Evolutionary conservation across 208 protist species (phyloP).

Genomic region (Wallacemonas sp.): DNA sequence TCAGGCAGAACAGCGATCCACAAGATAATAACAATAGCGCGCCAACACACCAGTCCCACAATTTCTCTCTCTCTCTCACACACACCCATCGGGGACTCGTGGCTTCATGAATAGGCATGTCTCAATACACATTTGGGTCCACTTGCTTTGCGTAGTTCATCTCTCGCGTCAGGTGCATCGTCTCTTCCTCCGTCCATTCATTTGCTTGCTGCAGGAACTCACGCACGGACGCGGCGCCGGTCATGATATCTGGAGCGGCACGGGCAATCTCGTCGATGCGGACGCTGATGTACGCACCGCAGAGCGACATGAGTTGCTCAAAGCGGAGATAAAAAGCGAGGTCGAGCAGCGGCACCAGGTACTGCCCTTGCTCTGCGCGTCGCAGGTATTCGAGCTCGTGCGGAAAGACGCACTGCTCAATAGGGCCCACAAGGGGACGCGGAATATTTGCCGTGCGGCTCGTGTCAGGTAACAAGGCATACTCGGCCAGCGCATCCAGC

Average conservation of each 20-base stretch:
- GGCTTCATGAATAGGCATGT: too few relatives aligned
- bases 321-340: conserved; percentile 51
- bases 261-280: conserved; percentile 63
- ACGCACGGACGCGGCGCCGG: conserved; percentile 54
- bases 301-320: conserved; percentile 41
- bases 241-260: conserved; percentile 66
- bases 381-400: conserved; percentile 49
- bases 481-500: conserved; percentile 33
- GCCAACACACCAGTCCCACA: too few relatives aligned
- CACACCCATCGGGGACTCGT: too few relatives aligned
- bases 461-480: conserved; percentile 29
- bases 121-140: conserved; percentile 53
- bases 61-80: too few relatives aligned
- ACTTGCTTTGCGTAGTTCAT: conserved; percentile 75
- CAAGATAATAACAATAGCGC: too few relatives aligned
- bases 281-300: conserved; percentile 51
- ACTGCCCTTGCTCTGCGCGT: conserved; percentile 33
- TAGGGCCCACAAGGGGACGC: conserved; percentile 33
- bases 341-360: conserved; percentile 49
- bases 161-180: conserved; percentile 53
- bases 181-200: conserved; percentile 76
- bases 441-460: conserved; percentile 38
- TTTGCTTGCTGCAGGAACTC: conserved; percentile 66
- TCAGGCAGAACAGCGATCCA: too few relatives aligned
- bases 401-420: conserved; percentile 25